phyloP scores from a whole-genome alignment of 495 filamentous ascomycete species.

The Hypomontagnella submonticulosa region DNA sequence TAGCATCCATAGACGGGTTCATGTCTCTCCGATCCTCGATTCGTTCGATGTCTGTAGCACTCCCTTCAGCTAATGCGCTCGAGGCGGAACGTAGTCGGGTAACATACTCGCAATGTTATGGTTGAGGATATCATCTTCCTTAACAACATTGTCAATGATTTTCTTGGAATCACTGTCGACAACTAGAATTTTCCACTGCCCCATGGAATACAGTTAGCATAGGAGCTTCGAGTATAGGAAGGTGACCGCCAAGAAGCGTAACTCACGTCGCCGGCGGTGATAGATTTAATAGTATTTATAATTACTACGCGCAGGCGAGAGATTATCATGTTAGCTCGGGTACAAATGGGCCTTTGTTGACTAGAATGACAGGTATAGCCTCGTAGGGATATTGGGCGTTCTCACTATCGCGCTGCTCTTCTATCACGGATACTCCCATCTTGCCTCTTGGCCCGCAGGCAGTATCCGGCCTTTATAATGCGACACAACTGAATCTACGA shows the following conservation, averaged over 20 bases:
- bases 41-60: slow-evolving; percentile 79
- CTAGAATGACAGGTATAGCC: slow-evolving; percentile 11
- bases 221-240: slow-evolving; percentile 19
- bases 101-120: slow-evolving; percentile 90
- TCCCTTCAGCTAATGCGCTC: slow-evolving; percentile 40
- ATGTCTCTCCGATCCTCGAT: slow-evolving; percentile 84
- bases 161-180: slow-evolving; percentile 82
- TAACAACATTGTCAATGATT: slow-evolving; percentile 86
- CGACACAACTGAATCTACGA: neutral
- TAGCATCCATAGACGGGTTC: slow-evolving; percentile 90
- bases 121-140: slow-evolving; percentile 95
- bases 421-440: slow-evolving; percentile 54
- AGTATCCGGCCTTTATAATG: slow-evolving; percentile 10
- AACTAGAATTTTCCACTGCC: slow-evolving; percentile 95
- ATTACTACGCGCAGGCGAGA: slow-evolving; percentile 51
- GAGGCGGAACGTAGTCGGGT: slow-evolving; percentile 9
- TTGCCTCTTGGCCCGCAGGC: slow-evolving; percentile 41
- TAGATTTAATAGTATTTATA: slow-evolving; percentile 64
- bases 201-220: slow-evolving; percentile 25
- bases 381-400: slow-evolving; percentile 11
- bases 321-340: slow-evolving; percentile 27
- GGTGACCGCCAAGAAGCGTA: slow-evolving; percentile 11
- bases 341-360: neutral
- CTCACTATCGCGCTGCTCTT: slow-evolving; percentile 59
- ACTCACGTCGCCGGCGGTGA: slow-evolving; percentile 65